Evolutionary conservation across 176 grass and related monocot species (phyloP).

Genomic region (Ensete ventricosum): DNA sequence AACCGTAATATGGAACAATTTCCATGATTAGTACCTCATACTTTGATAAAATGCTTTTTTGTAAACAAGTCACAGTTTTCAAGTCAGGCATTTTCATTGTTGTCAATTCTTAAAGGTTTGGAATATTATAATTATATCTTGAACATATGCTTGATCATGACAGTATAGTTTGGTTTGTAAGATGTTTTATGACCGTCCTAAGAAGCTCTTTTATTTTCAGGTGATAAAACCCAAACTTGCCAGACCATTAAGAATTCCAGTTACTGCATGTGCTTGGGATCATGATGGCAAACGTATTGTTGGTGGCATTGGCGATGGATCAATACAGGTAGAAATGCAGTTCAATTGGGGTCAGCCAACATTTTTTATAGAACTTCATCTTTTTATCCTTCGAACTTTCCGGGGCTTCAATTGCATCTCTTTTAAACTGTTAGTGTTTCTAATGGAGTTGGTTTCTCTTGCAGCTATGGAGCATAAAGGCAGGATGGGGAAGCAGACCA

Average conservation of each 20-base stretch:
- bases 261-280: constrained; percentile 95
- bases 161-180: neutral
- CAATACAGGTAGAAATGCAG: constrained; percentile 56
- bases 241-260: constrained; percentile 67
- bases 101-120: neutral
- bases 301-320: constrained; percentile 85
- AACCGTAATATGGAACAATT: neutral
- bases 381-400: constrained; percentile 9
- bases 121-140: neutral
- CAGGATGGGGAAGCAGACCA: constrained; percentile 97
- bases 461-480: constrained; percentile 90
- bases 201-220: constrained; percentile 26
- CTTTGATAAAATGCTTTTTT: neutral
- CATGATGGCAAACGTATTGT: constrained; percentile 83
- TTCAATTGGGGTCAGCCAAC: neutral
- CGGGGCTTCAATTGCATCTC: constrained; percentile 6
- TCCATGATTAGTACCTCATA: neutral
- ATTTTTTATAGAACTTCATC: neutral
- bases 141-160: neutral
- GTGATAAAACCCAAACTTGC: constrained; percentile 93
- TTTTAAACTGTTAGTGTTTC: neutral
- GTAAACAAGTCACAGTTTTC: neutral
- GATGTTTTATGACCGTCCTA: neutral
- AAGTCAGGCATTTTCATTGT: neutral
- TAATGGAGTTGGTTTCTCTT: neutral